phyloP scores from a whole-genome alignment of 2,329 filamentous ascomycete genomes.

The Aspergillus sp. region DNA sequence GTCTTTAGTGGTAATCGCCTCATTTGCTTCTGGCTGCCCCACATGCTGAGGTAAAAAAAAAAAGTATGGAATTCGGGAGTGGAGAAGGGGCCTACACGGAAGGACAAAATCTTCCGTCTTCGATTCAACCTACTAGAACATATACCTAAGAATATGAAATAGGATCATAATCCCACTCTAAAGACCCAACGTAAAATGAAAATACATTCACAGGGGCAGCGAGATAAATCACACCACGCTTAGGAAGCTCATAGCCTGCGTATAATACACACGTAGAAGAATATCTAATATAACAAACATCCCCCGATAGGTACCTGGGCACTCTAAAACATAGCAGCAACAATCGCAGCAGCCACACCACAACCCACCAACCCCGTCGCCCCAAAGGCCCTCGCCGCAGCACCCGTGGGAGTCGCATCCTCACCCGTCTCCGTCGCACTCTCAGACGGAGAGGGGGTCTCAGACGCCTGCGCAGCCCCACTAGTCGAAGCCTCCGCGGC shows the following conservation, averaged over 20 bases:
- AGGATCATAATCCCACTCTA: too few species aligned
- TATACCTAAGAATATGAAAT: too few species aligned
- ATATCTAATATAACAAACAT: too few species aligned
- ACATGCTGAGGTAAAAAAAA: not conserved
- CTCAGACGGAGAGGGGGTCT: not conserved
- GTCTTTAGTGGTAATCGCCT: not conserved
- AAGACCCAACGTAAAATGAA: too few species aligned
- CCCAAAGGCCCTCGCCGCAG: constrained; percentile 3
- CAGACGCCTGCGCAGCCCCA: not conserved
- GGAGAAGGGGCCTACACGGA: not conserved
- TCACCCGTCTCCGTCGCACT: not conserved
- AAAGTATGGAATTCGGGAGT: not conserved
- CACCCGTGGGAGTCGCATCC: constrained; percentile 9
- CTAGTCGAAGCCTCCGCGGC: not conserved
- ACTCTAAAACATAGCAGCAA: not conserved
- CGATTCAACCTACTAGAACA: too few species aligned
- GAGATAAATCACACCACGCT: too few species aligned
- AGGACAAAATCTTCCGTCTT: too few species aligned
- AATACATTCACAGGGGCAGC: too few species aligned
- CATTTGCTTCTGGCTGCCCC: not conserved
- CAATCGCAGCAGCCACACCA: constrained; percentile 8
- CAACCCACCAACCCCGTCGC: constrained; percentile 14
- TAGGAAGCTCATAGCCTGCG: too few species aligned
- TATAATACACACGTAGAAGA: too few species aligned
- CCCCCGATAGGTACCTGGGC: too few species aligned